Evolutionary conservation across 257 asterid genomes (phyloP), one percentile per base, ranked within the genome.

Genomic region (Petrea volubilis): DNA sequence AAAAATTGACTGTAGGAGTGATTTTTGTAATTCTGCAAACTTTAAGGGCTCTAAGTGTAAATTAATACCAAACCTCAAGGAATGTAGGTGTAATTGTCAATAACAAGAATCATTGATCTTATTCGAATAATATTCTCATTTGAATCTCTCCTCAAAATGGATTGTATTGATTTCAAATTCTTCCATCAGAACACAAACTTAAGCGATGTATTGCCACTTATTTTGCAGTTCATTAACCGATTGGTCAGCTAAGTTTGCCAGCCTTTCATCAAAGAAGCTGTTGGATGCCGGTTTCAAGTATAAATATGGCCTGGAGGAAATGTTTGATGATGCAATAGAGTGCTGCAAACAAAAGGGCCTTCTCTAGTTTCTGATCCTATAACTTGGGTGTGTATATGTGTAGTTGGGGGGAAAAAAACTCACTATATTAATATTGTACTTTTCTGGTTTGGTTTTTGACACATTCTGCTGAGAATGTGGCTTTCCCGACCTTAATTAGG

Each of bases 281-380:
- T 29, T 77, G 82, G 91, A 82, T 2, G 17, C 65, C 27, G 84
- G 86, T 10, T 84, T 81, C 65, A 41, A 55, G 46, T 84, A 36
- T 61, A 67, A 50, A 28, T 61, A 84, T 23, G 81, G 84, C 10
- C 40, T 84, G 2, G 81, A 59, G 72, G 82, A 73, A 29, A 84
- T 81, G 75, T 81, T 56, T 41, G 88, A 84, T 73, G 84, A 47
- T 3, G 82, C 88, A 2, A 76, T 84, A 59, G 61, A 40, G 18
- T 65, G 82, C 10, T 84, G 84, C 79, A 78, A 64, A 40, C 41
- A 62, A 11, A 76, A 44, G 55, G 84, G 80, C 3, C 8, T 69
- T 43, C 80, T 80, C 46, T 83, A 67, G 47, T 23, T 38, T 38
- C 12, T 7, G 44, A 38, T 38, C 11, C 11, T 7, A 38, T 38